phyloP scores from a whole-genome alignment of 2,329 filamentous ascomycete species.

The Fusarium heterosporum region DNA sequence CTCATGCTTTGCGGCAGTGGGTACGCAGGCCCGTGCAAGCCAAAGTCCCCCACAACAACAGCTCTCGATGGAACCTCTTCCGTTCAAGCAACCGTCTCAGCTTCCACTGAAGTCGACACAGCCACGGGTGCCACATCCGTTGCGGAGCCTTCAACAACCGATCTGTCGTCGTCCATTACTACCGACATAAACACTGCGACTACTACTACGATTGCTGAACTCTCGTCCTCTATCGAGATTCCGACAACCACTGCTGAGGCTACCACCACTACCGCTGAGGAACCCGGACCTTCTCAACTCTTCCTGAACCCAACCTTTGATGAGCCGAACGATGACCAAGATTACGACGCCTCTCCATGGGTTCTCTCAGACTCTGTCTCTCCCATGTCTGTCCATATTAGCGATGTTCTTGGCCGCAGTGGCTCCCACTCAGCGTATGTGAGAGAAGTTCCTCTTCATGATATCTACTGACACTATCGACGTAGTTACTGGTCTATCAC shows the following conservation, averaged over 20 bases:
- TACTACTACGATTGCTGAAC: neutral
- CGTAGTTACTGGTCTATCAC: neutral
- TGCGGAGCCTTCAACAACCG: neutral
- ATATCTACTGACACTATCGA: neutral
- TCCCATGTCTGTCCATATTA: neutral
- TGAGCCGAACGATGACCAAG: neutral
- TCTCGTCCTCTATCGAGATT: neutral
- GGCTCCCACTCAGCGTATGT: slow-evolving; percentile 1
- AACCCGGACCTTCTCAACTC: neutral
- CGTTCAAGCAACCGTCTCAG: neutral
- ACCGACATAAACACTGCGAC: neutral
- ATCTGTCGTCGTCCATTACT: neutral
- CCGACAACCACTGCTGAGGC: neutral
- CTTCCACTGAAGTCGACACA: neutral
- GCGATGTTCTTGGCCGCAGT: neutral
- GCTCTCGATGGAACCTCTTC: neutral
- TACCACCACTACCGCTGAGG: neutral
- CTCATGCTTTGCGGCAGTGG: neutral
- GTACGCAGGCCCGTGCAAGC: neutral
- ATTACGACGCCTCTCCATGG: neutral
- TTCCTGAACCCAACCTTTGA: neutral
- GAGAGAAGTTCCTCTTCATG: accelerated
- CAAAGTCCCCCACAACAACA: neutral
- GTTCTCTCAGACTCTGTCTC: accelerated
- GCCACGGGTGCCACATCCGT: neutral